phyloP scores from a whole-genome alignment of 75 land plant genomes.

The Gnetum montanum region DNA sequence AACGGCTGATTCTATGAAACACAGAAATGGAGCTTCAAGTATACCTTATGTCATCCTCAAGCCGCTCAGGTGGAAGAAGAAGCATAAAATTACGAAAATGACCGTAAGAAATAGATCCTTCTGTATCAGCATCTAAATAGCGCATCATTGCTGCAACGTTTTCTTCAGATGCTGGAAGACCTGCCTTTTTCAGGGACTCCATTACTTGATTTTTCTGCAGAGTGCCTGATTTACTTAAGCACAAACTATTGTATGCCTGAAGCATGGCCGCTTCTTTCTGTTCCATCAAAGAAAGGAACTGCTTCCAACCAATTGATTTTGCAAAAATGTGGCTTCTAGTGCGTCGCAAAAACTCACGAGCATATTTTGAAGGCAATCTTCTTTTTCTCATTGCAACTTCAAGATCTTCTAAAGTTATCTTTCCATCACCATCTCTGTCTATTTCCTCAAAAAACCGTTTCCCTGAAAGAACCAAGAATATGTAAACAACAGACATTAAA shows the following conservation, averaged over 20 bases:
- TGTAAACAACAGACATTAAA: not conserved
- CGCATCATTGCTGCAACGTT: constrained; percentile 95
- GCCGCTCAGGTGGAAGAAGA: constrained; percentile 84
- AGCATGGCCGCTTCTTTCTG: constrained; percentile 92
- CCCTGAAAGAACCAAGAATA: constrained; percentile 36
- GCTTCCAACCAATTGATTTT: constrained; percentile 94
- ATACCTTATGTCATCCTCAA: constrained; percentile 88
- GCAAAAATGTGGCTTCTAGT: constrained; percentile 75
- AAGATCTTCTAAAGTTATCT: constrained; percentile 82
- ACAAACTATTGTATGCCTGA: constrained; percentile 70
- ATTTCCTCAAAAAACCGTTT: constrained; percentile 84
- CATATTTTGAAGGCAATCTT: constrained; percentile 71
- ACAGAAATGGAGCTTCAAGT: too few relatives aligned
- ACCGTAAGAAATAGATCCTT: constrained; percentile 79
- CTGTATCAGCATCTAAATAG: constrained; percentile 61
- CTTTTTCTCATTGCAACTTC: constrained; percentile 82
- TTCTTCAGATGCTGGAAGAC: constrained; percentile 89
- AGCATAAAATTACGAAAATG: constrained; percentile 96
- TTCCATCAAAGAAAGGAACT: constrained; percentile 79
- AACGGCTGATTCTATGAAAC: too few relatives aligned
- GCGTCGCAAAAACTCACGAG: constrained; percentile 65
- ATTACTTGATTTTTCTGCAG: constrained; percentile 80
- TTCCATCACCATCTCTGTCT: constrained; percentile 91
- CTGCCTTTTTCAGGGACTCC: constrained; percentile 65
- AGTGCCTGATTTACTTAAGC: constrained; percentile 89